A percentile compares a stretch with the other conserved stretches of the same genome.
Evolutionary conservation across 1,139 yeast species (phyloP).

Genomic region (Zhuliangozyma blackwelliae): DNA sequence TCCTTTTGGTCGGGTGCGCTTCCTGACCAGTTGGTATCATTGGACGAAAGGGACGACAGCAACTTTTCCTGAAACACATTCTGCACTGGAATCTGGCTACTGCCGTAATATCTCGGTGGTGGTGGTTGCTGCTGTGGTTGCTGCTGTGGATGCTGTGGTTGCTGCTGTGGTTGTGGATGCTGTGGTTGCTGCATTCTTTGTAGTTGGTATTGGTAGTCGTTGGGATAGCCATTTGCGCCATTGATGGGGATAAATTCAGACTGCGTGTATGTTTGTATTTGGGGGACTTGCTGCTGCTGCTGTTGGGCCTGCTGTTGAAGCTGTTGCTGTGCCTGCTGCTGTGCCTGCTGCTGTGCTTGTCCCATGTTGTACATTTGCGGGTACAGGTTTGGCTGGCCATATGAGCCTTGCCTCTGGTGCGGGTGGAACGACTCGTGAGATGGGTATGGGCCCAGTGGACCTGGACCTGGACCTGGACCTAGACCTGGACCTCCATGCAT

Average conservation of each 20-base stretch:
- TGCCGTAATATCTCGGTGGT: constrained; percentile 1
- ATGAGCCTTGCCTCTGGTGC: too few relatives aligned
- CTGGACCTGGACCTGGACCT: too few relatives aligned
- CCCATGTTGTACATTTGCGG: constrained; percentile 7
- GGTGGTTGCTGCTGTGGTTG: too few relatives aligned
- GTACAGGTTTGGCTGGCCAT: constrained; percentile 3
- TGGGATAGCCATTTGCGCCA: constrained; percentile 1
- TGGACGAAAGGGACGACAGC: constrained; percentile 41
- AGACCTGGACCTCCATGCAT: constrained; percentile 12
- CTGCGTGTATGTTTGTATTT: constrained; percentile 19
- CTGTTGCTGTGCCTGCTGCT: background rate
- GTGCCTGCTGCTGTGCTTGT: constrained; percentile 2
- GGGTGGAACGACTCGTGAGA: too few relatives aligned
- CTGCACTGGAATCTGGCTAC: constrained; percentile 7
- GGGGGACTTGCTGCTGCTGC: constrained; percentile 20
- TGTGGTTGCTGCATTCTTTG: constrained; percentile 19
- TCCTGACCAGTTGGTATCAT: constrained; percentile 43
- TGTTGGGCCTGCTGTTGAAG: constrained; percentile 12
- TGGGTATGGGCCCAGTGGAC: too few relatives aligned
- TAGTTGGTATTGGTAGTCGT: constrained; percentile 24
- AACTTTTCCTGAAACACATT: constrained; percentile 1
- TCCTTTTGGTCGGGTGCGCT: constrained; percentile 24
- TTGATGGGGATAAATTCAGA: constrained; percentile 21
- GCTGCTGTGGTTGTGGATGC: constrained; percentile 14
- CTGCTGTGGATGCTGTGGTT: constrained; percentile 11